Evolutionary conservation across 2,329 filamentous ascomycete genomes (phyloP), one percentile per base, ranked within the genome.

Genomic region (Monosporascus sp.): DNA sequence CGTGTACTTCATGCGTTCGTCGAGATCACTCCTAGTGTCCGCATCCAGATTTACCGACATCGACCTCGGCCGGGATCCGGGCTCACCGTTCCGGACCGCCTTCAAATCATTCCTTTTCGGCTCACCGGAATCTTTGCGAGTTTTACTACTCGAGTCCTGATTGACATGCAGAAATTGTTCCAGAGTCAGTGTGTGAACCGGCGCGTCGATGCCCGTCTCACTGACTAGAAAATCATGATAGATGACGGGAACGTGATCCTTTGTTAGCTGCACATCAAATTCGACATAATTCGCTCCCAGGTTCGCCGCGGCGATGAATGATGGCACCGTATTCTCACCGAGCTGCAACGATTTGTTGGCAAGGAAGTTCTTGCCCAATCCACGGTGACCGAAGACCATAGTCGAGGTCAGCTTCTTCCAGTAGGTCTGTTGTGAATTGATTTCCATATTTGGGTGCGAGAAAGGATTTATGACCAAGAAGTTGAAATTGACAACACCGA

Each of bases 151-250:
- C 73, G 60, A 65, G 56, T 80, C 79, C 0, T 79, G 72, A 66
- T 90, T 92, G 62, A 96, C 86, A 67, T 96, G 90, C 20, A 97
- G 79, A 66, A 97, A 97, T 77, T 97, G 94, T 65, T 99, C 93
- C 4, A 97, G 74, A 0, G 94, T 99, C 58, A 99, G 76, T 0
- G 90, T 96, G 67, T 99, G 94, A 2, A 99, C 93, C 0, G 94
- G 94, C 0, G 94, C 94, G 66, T 99, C 94, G 51, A 97, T 94
- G 9, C 95, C 94, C 0, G 94, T 97, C 72, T 99, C 94, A 66
- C 91, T 96, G 68, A 99, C 94, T 15, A 97, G 78, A 65, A 99
- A 99, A 70, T 99, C 94, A 67, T 99, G 94, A 67, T 99, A 99
- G 64, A 99, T 96, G 59, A 99, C 93, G 0, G 94, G 94, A 1